Percentiles rank a stretch among this genome's conserved stretches.
Evolutionary conservation across 768 basidiomycete species (phyloP).

Genomic region (Mycena latifolia): DNA sequence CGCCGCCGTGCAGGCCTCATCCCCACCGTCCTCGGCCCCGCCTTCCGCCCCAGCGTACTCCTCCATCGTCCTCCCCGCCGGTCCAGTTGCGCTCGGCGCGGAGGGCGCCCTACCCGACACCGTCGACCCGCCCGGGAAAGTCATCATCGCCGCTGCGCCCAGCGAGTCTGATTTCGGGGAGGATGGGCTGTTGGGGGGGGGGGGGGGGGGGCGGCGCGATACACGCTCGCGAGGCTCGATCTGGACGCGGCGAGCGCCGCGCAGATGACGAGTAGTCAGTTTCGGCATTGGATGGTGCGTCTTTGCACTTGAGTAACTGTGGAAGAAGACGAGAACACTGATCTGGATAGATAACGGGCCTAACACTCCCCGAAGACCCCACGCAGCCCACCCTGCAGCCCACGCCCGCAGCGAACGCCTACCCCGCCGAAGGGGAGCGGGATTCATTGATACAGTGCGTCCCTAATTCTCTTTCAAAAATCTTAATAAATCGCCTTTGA

Average conservation of each 20-base stretch:
- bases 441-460: constrained; percentile 32
- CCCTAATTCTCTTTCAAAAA: too few species aligned
- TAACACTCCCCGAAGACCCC: too few species aligned
- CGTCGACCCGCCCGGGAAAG: constrained; percentile 10
- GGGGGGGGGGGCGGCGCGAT: too few species aligned
- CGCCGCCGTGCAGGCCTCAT: constrained; percentile 35
- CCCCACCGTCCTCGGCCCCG: constrained; percentile 46
- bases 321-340: too few species aligned
- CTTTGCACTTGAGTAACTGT: too few species aligned
- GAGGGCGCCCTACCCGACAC: constrained; percentile 21
- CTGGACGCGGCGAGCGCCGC: constrained; percentile 55
- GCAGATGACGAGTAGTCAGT: constrained; percentile 48
- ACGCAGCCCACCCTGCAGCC: constrained; percentile 13
- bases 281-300: constrained; percentile 53
- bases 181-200: constrained; percentile 16
- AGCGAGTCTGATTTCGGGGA: too few species aligned
- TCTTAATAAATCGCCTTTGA: too few species aligned
- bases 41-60: constrained; percentile 44
- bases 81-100: constrained; percentile 8
- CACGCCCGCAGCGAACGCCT: constrained; percentile 12
- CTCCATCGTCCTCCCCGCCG: constrained; percentile 10
- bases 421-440: constrained; percentile 32
- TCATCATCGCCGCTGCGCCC: too few species aligned
- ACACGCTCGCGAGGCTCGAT: constrained; percentile 53
- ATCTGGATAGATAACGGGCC: constrained; percentile 23